Evolutionary conservation across 768 basidiomycete genomes (phyloP).

Genomic region (Coprinellus micaceus): DNA sequence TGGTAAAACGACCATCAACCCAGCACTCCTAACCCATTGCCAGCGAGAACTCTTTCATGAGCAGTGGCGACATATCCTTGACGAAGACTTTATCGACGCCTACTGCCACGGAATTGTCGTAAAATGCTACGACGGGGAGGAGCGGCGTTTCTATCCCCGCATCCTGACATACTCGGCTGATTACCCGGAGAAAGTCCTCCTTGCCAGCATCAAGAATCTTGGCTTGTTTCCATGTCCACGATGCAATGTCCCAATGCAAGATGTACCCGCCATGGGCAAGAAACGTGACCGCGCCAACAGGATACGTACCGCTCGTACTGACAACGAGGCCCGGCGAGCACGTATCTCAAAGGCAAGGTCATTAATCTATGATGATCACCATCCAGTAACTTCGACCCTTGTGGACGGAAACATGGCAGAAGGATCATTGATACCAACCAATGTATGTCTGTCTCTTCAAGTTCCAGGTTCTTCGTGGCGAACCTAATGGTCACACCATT

Average conservation of each 20-base stretch:
- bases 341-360: too few relatives aligned
- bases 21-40: not conserved
- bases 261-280: constrained; percentile 15
- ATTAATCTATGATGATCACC: too few relatives aligned
- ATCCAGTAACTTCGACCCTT: too few relatives aligned
- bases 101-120: constrained; percentile 3
- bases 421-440: not conserved
- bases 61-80: constrained; percentile 1
- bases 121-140: not conserved
- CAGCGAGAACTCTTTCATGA: not conserved
- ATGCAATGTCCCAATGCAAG: constrained; percentile 23
- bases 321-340: too few relatives aligned
- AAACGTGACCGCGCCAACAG: too few relatives aligned
- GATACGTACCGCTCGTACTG: too few relatives aligned
- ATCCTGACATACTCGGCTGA: constrained; percentile 9
- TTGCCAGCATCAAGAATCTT: too few relatives aligned
- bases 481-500: too few relatives aligned
- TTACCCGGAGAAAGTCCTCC: constrained; percentile 8
- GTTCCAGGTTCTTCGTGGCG: too few relatives aligned
- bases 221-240: too few relatives aligned
- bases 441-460: not conserved
- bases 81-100: constrained; percentile 2
- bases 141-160: constrained; percentile 2
- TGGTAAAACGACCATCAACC: not conserved
- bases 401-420: too few relatives aligned